Percentiles rank a stretch among this genome's conserved stretches.
Evolutionary conservation across 2,329 filamentous ascomycete genomes (phyloP).

Genomic region (Cordyceps tenuipes): DNA sequence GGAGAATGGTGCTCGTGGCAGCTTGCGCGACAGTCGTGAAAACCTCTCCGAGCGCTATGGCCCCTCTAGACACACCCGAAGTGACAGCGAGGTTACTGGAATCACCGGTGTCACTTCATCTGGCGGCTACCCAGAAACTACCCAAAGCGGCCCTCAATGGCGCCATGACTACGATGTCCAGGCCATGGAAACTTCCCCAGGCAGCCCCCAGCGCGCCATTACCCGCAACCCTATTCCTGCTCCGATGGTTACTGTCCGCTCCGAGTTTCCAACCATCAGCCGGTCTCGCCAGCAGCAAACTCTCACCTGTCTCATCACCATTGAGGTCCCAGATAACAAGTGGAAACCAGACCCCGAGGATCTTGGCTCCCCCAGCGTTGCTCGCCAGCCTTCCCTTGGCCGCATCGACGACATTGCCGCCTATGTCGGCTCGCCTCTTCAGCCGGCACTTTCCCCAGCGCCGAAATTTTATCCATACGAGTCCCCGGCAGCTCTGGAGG

Average conservation of each 20-base stretch:
- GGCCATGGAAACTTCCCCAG: constrained; percentile 82
- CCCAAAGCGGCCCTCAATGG: constrained; percentile 59
- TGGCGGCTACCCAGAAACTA: constrained; percentile 69
- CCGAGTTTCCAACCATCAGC: constrained; percentile 91
- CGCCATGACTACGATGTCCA: constrained; percentile 94
- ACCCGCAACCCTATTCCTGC: constrained; percentile 82
- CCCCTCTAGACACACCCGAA: constrained; percentile 56
- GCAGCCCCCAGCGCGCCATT: constrained; percentile 57
- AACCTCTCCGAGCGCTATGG: constrained; percentile 37
- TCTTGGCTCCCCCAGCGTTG: constrained; percentile 45
- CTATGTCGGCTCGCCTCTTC: constrained; percentile 52
- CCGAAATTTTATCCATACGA: constrained; percentile 64
- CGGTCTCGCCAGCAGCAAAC: constrained; percentile 90
- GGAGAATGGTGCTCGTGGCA: constrained; percentile 31
- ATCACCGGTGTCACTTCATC: constrained; percentile 57
- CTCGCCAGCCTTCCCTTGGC: constrained; percentile 29
- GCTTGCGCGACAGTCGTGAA: constrained; percentile 43
- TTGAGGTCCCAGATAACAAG: constrained; percentile 88
- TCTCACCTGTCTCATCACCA: constrained; percentile 84
- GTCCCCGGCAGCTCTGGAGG: constrained; percentile 65
- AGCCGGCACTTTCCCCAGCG: constrained; percentile 34
- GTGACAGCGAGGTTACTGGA: constrained; percentile 70
- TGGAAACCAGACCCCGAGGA: constrained; percentile 85
- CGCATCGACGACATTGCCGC: constrained; percentile 46
- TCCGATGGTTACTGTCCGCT: constrained; percentile 87